A percentile compares a stretch with the other conserved stretches of the same genome.
Evolutionary conservation across 106 monocot species (phyloP).

Genomic region (Phalaenopsis aphrodite): DNA sequence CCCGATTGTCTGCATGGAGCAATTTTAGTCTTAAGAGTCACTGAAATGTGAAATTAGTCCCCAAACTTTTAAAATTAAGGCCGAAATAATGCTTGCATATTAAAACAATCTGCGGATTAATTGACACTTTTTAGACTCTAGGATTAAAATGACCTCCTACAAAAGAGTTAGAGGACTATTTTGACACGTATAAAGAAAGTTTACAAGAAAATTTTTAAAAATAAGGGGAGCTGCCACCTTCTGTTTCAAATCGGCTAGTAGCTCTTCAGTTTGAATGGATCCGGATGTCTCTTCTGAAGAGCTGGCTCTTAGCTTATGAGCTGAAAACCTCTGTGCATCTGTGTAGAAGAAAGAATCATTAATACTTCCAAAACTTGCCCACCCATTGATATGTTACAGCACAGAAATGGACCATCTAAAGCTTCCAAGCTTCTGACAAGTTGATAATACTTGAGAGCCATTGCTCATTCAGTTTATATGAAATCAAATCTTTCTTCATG

Average conservation of each 20-base stretch:
- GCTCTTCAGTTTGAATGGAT: conserved; percentile 45
- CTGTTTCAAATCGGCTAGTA: conserved; percentile 62
- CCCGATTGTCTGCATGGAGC: too few species aligned
- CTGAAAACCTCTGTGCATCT: conserved; percentile 61
- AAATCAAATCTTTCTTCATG: too few species aligned
- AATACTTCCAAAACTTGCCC: neutral
- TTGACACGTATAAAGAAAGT: neutral
- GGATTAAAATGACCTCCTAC: too few species aligned
- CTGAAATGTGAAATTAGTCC: too few species aligned
- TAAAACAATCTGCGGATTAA: too few species aligned
- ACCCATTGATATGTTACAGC: neutral
- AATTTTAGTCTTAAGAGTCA: too few species aligned
- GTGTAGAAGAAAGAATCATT: conserved; percentile 3
- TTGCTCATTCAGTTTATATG: neutral
- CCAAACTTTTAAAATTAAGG: too few species aligned
- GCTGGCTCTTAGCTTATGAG: conserved; percentile 44
- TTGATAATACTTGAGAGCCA: neutral
- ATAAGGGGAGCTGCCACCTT: conserved; percentile 36
- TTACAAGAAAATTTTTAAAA: neutral
- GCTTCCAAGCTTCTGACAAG: neutral
- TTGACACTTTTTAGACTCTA: too few species aligned
- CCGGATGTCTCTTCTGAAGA: conserved; percentile 52
- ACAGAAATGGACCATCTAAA: neutral
- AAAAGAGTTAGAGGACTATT: too few species aligned
- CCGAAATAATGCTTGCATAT: too few species aligned